Evolutionary conservation across 768 basidiomycete genomes (phyloP).

Genomic region (Kwoniella sp.): DNA sequence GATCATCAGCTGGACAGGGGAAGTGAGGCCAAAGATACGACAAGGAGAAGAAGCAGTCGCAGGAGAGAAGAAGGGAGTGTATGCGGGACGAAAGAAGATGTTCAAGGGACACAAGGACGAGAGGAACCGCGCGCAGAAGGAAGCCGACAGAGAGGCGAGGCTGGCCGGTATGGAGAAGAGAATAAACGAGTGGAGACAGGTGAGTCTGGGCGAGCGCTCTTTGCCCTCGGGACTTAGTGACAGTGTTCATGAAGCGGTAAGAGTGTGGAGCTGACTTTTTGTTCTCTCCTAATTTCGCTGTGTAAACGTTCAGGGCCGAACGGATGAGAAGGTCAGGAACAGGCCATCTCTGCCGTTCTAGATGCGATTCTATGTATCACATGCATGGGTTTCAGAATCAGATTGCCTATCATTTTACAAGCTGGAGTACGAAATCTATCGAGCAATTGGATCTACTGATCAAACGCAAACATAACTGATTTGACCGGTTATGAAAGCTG

Average conservation of each 20-base stretch:
- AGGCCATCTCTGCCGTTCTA: conserved; percentile 46
- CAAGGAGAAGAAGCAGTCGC: background rate
- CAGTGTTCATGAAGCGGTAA: background rate
- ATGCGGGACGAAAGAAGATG: conserved; percentile 34
- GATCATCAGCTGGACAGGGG: conserved; percentile 34
- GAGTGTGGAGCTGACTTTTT: too few species aligned
- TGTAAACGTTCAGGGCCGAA: conserved; percentile 34
- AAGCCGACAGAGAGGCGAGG: conserved; percentile 41
- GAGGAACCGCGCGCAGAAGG: conserved; percentile 33
- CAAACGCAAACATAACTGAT: too few species aligned
- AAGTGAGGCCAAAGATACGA: conserved; percentile 8
- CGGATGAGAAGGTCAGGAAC: conserved; percentile 28
- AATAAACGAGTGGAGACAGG: conserved; percentile 49
- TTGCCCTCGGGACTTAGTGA: too few species aligned
- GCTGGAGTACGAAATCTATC: too few species aligned
- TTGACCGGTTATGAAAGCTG: too few species aligned
- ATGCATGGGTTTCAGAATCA: background rate
- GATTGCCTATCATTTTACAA: background rate
- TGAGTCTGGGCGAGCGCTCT: conserved; percentile 25
- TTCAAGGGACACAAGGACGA: conserved; percentile 54
- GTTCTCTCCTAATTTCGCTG: too few species aligned
- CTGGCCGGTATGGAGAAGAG: conserved; percentile 51
- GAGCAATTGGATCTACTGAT: too few species aligned
- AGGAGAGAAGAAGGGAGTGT: conserved; percentile 32
- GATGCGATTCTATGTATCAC: background rate